Evolutionary conservation across 2,329 filamentous ascomycete genomes (phyloP).

Genomic region (Ophiostoma novo-ulmi): DNA sequence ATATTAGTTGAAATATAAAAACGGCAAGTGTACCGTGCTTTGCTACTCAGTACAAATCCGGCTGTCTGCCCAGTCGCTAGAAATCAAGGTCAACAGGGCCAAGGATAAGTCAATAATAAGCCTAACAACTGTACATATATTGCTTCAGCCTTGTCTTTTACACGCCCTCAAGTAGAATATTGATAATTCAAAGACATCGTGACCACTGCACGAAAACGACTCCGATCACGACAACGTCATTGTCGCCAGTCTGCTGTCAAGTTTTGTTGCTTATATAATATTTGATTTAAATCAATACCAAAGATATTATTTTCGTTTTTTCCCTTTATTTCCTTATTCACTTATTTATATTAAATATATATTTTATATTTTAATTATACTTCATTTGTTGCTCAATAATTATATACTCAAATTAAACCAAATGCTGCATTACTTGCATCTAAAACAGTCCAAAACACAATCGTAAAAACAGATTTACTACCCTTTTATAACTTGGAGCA

Average conservation of each 20-base stretch:
- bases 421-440: neutral
- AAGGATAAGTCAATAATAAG: neutral
- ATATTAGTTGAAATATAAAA: neutral
- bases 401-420: neutral
- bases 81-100: neutral
- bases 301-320: neutral
- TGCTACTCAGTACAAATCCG: neutral
- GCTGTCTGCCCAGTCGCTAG: neutral
- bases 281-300: neutral
- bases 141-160: neutral
- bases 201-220: neutral
- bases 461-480: neutral
- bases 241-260: neutral
- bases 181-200: neutral
- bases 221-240: neutral
- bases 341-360: neutral
- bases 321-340: neutral
- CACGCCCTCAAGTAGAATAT: neutral
- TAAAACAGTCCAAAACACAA: no score
- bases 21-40: neutral
- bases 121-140: neutral
- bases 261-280: neutral
- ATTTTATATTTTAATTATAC: neutral
- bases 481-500: constrained; percentile 18
- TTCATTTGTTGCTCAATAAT: no score